phyloP scores from a whole-genome alignment of 192 early-diverging fungal species.

The Nowakowskiella sp. region DNA sequence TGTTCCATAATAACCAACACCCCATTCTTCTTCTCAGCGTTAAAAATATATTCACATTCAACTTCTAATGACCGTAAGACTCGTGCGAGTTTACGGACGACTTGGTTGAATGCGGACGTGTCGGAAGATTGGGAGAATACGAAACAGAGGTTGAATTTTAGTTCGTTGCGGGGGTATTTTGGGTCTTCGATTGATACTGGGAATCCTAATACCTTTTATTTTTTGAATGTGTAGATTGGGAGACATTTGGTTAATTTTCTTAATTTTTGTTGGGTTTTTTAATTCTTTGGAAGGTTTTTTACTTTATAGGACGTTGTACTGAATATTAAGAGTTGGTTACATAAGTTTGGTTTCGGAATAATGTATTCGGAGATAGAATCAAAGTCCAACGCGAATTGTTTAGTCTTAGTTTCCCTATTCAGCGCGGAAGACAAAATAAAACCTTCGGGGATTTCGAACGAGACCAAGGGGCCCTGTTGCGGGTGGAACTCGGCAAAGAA shows the following conservation, averaged over 20 bases:
- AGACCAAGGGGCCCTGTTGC: conserved; percentile 64
- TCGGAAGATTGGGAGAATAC: conserved; percentile 79
- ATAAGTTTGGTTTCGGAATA: conserved; percentile 74
- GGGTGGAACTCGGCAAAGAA: conserved; percentile 78
- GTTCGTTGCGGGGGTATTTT: conserved; percentile 68
- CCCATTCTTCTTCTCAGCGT: conserved; percentile 28
- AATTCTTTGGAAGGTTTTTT: not conserved
- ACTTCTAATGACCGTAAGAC: conserved; percentile 76
- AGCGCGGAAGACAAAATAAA: conserved; percentile 34
- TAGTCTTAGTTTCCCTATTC: conserved; percentile 2
- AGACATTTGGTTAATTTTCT: too few relatives aligned
- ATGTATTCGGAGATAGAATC: conserved; percentile 72
- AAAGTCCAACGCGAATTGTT: conserved; percentile 66
- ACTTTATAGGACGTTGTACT: conserved; percentile 56
- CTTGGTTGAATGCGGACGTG: conserved; percentile 74
- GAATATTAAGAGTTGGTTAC: conserved; percentile 65
- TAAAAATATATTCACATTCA: conserved; percentile 53
- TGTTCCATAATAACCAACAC: conserved; percentile 78
- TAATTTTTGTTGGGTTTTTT: too few relatives aligned
- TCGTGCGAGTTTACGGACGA: conserved; percentile 79
- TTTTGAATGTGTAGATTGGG: too few relatives aligned
- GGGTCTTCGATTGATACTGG: conserved; percentile 65
- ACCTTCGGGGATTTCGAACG: conserved; percentile 69
- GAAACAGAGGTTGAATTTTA: conserved; percentile 93
- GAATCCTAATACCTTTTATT: conserved; percentile 26